Base-by-base conservation (phyloP, 139 green algal genomes). In the Chlorella sp. region DNA sequence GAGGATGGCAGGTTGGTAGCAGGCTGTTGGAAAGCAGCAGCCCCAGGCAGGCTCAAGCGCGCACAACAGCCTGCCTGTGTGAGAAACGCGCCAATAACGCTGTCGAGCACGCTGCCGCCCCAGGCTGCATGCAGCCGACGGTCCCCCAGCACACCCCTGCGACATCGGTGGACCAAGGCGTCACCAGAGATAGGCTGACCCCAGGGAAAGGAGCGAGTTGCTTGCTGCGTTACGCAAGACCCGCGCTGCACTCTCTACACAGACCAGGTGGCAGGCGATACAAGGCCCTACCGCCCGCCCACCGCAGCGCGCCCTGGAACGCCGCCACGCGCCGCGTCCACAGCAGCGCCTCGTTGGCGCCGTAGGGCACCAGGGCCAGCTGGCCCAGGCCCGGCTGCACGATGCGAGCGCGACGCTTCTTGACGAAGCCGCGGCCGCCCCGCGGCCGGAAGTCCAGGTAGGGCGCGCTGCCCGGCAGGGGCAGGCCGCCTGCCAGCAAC, bases 51-150 rank as follows among this genome's bases (percentile, higher is more conserved):
- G 2, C 15, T 9, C 59, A 31, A 9, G 29, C 31, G 17, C 3
- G 59, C 62, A 9, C 7, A 38, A 36, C 29, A 25, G 25, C 50
- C 14, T 25, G 33, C 72, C 61, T 78, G 59, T 0, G 93, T 97
- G 29, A 96, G 79, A 66, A 94, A 95, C 2, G 87, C 86, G 12
- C 93, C 93, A 31, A 96, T 82, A 29, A 97, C 85, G 9, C 78
- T 89, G 77, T 97, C 92, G 45, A 97, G 62, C 58, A 96, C 85
- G 3, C 81, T 91, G 53, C 90, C 90, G 8, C 86, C 86, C 92
- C 93, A 97, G 33, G 67, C 75, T 33, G 79, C 59, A 7, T 55
- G 62, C 19, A 76, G 68, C 7, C 40, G 64, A 3, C 84, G 72
- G 45, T 88, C 74, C 15, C 83, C 85, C 23, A 91, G 48, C 3